Base-by-base conservation (phyloP, 495 filamentous ascomycete species). In the Neurospora tetraspora region DNA sequence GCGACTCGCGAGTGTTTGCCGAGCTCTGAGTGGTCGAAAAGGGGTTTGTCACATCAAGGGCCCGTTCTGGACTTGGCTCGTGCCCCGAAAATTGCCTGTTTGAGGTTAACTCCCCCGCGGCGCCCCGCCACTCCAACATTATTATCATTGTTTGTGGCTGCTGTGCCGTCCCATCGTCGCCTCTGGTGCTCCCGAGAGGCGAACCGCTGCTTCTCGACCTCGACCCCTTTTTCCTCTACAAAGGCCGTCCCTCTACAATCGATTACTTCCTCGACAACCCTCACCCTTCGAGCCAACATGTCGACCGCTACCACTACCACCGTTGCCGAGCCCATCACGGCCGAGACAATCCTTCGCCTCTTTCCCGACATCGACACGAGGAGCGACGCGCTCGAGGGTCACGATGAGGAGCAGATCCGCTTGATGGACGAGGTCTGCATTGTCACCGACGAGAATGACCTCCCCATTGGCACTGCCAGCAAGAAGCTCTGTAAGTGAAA, bases 361-460 rank as follows among this genome's bases (percentile, higher is more conserved):
- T 98, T 99, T 82, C 95, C 96, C 38, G 96, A 98, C 73, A 96
- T 99, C 79, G 93, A 97, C 83, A 94, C 93, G n/a, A 90, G 88
- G 71, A 89, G 94, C 59, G 85, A 93, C 53, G 85, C 83, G 71
- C 85, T 94, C 71, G 90, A 89, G 70, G 96, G 96, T 65, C 96
- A 98, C 86, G 95, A 99, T 84, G 96, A 93, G 79, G 95, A 98
- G 81, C 96, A 99, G 82, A 94, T 97, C 74, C 91, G 94, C 37
- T 83, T 99, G 76, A 99, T 99, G 96, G 96, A 99, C 73, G 96
- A 99, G 83, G 92, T 99, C 9, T 99, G 96, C 86, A 99, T 99
- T 79, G 96, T 99, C 18, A 81, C 94, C 68, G 96, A 98, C 79
- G 90, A 96, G 73, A 86, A 98, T 77, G 96, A 99, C 80, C 87